These are phyloP conservation scores for Aquilaria agallochum DNA, from an alignment of 441 rosid species.

Conservation along the genomic window DNA sequence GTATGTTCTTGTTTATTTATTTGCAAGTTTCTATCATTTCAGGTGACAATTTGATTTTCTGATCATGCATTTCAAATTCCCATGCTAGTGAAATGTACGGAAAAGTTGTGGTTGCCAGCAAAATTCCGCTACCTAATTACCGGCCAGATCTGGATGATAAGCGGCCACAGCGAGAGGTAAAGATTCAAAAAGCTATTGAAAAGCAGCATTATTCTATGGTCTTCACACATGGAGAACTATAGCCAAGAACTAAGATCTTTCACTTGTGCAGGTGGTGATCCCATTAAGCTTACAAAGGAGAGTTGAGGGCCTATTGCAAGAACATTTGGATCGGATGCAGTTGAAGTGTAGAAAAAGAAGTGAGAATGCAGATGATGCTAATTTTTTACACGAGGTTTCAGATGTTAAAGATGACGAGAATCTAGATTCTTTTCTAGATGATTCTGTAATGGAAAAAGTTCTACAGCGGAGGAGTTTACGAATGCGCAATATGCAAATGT, in stretches of 20 bases:
- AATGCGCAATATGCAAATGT: conserved; percentile 90
- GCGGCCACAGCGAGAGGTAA: conserved; percentile 99
- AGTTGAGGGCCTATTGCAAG: conserved; percentile 91
- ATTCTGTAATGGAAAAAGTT: conserved; percentile 93
- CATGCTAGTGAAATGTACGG: conserved; percentile 77
- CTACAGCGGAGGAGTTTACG: conserved; percentile 90
- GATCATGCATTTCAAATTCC: neutral
- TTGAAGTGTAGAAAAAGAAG: conserved; percentile 43
- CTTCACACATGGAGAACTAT: neutral
- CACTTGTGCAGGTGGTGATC: conserved; percentile 59
- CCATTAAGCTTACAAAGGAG: conserved; percentile 92
- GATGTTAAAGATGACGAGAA: conserved; percentile 41
- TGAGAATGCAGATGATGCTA: conserved; percentile 28
- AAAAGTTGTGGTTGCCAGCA: conserved; percentile 96
- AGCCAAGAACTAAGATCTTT: conserved; percentile 7
- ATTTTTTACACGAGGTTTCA: conserved; percentile 37
- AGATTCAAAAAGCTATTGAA: conserved; percentile 12
- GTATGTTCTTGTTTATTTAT: conserved; percentile 24
- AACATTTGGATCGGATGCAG: conserved; percentile 77
- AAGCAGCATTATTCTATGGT: conserved; percentile 2
- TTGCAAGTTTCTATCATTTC: neutral
- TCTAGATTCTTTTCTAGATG: conserved; percentile 62
- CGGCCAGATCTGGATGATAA: conserved; percentile 97
- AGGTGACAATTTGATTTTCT: neutral
- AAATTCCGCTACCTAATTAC: conserved; percentile 94